phyloP scores from a whole-genome alignment of 306 rosid species.

The Gastrolobium bilobum region DNA sequence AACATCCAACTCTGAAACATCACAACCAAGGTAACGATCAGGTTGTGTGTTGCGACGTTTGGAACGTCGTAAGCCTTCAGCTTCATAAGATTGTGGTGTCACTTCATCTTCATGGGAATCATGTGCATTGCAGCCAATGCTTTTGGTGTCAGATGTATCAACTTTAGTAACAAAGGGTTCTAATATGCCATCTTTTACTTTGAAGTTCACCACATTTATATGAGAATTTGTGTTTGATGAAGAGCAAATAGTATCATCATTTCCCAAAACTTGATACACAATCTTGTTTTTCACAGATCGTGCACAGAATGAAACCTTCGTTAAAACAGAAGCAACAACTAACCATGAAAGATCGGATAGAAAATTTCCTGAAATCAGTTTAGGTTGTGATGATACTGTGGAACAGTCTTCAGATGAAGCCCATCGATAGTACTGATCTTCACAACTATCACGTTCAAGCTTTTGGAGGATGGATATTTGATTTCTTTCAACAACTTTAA shows the following conservation, averaged over 20 bases:
- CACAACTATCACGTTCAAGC: constrained; percentile 60
- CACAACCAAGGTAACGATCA: constrained; percentile 81
- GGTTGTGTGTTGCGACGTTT: constrained; percentile 86
- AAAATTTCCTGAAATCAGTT: constrained; percentile 73
- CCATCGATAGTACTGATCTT: constrained; percentile 73
- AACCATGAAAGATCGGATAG: constrained; percentile 84
- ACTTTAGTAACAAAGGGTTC: constrained; percentile 64
- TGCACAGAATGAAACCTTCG: constrained; percentile 64
- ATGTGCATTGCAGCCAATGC: constrained; percentile 17
- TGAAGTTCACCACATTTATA: constrained; percentile 65
- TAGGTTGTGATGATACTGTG: constrained; percentile 58
- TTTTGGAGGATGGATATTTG: constrained; percentile 77
- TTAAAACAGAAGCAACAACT: constrained; percentile 70
- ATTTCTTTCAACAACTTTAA: constrained; percentile 61
- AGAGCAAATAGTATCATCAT: constrained; percentile 30
- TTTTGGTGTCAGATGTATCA: constrained; percentile 45
- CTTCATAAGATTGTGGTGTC: constrained; percentile 49
- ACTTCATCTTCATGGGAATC: constrained; percentile 49
- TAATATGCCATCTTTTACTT: constrained; percentile 56
- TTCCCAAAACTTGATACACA: constrained; percentile 71
- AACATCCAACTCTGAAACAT: constrained; percentile 60
- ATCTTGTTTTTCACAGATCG: constrained; percentile 78
- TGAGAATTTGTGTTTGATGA: constrained; percentile 46
- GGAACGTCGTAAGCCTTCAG: constrained; percentile 78
- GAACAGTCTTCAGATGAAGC: constrained; percentile 73